Percentiles rank a stretch among this genome's conserved stretches.
These are phyloP conservation scores for Eucalyptus dawsonii DNA, from an alignment of 345 rosid species.

Conservation along the genomic window DNA sequence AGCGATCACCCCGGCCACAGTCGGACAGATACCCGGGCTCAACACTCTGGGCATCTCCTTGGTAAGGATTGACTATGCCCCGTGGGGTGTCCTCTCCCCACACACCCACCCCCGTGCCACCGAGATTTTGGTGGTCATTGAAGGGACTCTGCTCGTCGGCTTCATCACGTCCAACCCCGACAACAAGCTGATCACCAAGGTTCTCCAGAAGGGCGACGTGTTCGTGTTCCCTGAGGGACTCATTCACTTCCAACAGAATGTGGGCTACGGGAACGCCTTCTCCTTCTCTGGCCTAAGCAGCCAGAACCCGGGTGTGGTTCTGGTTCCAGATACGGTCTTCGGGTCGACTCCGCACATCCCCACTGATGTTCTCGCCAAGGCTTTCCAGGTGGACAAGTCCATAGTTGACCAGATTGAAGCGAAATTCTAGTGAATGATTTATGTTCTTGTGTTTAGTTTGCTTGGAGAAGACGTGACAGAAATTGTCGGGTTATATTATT, in stretches of 20 bases:
- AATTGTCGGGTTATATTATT: not conserved
- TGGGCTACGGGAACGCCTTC: not conserved
- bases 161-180: constrained; percentile 13
- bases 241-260: constrained; percentile 6
- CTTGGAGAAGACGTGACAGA: not conserved
- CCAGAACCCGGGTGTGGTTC: constrained; percentile 8
- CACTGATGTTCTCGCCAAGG: constrained; percentile 5
- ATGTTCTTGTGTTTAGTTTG: not conserved
- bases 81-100: not conserved
- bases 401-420: not conserved
- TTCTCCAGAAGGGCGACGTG: constrained; percentile 6
- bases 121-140: constrained; percentile 3
- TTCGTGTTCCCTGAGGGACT: constrained; percentile 9
- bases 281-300: constrained; percentile 1
- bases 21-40: constrained; percentile 5
- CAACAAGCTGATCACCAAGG: constrained; percentile 8
- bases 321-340: constrained; percentile 4
- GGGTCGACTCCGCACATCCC: constrained; percentile 4
- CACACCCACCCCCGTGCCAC: constrained; percentile 7
- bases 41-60: constrained; percentile 10
- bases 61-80: constrained; percentile 1
- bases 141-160: constrained; percentile 3
- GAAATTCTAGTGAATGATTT: not conserved
- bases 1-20: not conserved
- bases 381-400: constrained; percentile 7